phyloP scores from a whole-genome alignment of 78 protist genomes.

The Dictyostelium intermedium region DNA sequence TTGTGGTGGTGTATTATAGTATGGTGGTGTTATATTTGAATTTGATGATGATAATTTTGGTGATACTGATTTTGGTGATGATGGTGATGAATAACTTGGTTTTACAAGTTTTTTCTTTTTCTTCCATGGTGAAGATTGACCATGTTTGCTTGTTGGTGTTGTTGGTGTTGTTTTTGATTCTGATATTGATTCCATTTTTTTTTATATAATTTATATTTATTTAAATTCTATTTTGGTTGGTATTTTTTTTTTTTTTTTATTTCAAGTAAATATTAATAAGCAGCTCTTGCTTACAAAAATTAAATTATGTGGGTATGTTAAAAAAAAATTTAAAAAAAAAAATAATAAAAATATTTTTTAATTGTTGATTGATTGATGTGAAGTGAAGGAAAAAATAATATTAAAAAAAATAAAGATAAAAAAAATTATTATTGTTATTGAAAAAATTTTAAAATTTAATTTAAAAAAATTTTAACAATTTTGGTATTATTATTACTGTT shows the following conservation, averaged over 20 bases:
- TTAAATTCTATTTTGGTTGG: background rate
- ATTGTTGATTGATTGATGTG: background rate
- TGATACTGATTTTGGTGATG: background rate
- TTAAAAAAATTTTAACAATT: background rate
- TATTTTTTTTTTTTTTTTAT: background rate
- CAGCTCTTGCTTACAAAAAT: background rate
- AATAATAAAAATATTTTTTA: too few relatives aligned
- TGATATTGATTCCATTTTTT: background rate
- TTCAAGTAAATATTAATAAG: background rate
- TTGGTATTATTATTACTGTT: background rate
- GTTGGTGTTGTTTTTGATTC: slow-evolving; percentile 12
- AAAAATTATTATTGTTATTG: too few relatives aligned
- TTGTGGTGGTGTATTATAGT: slow-evolving; percentile 1
- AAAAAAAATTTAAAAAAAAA: background rate
- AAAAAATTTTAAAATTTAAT: background rate
- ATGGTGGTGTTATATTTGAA: background rate
- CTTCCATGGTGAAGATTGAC: slow-evolving; percentile 6
- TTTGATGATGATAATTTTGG: background rate
- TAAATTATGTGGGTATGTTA: too few relatives aligned
- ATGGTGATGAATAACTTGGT: slow-evolving; percentile 1
- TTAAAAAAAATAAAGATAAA: too few relatives aligned
- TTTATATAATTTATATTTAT: background rate
- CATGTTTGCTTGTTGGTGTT: background rate
- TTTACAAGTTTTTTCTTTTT: background rate
- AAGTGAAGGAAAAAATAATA: background rate